Base-by-base conservation (phyloP, 1,284 basidiomycete species). In the Xerocomus amazonicus region DNA sequence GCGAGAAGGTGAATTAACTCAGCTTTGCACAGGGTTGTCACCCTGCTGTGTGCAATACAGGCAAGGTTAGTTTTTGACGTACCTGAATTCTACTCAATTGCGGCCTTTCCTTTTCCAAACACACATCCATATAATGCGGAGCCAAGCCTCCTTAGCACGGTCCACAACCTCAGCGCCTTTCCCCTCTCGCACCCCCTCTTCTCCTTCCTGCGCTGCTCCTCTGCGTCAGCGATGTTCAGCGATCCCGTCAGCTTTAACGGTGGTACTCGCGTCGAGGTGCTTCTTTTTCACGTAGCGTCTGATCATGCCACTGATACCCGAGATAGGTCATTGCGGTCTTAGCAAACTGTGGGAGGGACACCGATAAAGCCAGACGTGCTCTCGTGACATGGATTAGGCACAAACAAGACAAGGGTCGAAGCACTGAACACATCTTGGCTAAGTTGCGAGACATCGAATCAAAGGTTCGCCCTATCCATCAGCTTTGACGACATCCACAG, bases 321-420 rank as follows among this genome's bases (percentile, higher is more conserved):
- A 10, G 17, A 54, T 35, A 66, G 65, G 68, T 66, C 48, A 58
- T 70, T 43, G 10, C 66, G 9, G 66, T 66, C 31, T 53, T 66
- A n/a, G 65, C 65, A 1, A 66, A 70, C 16, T 66, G 65, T 34
- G 65, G 65, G 8, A 53, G 56, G 37, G 66, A 66, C 46, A 65
- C 54, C 6, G 55, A 54, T 35, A 63, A 13, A 34, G 65, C 65
- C 10, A 57, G 62, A 34, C 55, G 54, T 10, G 65, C 68, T 13
- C 45, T 66, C 2, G 63, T 70, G 4, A 68, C 52, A 0, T 66
- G 66, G 61, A 70, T 66, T 41, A 48, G 50, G 39, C 59, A 47
- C 32, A 66, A 66, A 27, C 65, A 66, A 45, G 34, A 19, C 4
- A 66, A 70, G 38, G 53, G 59, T 29, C 63, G 65, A 6, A 56